These are phyloP conservation scores for Paraconiothyrium sp. DNA, from an alignment of 2,329 filamentous ascomycete genomes.

Conservation along the genomic window DNA sequence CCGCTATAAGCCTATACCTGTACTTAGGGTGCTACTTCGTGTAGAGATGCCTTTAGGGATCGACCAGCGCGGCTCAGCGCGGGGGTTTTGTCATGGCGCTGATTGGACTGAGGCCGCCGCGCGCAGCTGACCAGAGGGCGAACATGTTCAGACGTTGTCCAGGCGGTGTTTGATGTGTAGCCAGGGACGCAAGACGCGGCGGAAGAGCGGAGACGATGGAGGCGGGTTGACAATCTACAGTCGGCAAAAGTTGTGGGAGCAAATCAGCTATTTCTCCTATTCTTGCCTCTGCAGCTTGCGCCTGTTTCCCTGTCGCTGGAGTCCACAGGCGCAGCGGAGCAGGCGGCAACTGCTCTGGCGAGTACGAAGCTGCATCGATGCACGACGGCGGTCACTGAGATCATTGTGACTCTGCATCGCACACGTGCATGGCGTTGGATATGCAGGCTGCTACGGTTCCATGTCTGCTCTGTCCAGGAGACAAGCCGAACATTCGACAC, in stretches of 20 bases:
- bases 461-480: no score
- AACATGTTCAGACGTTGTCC: background rate
- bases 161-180: background rate
- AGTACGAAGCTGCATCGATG: background rate
- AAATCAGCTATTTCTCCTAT: background rate
- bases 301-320: constrained; percentile 3
- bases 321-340: background rate
- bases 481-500: no score
- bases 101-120: constrained; percentile 8
- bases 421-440: no score
- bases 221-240: constrained; percentile 1
- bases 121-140: background rate
- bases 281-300: constrained; percentile 11
- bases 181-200: background rate
- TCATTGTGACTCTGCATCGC: no score
- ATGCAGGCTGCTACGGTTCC: no score
- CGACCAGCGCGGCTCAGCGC: constrained; percentile 16
- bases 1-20: constrained; percentile 24
- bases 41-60: constrained; percentile 23
- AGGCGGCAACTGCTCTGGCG: background rate
- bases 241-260: constrained; percentile 13
- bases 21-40: constrained; percentile 23
- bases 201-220: constrained; percentile 1
- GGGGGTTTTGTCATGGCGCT: constrained; percentile 15
- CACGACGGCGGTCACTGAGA: no score